phyloP scores from a whole-genome alignment of 225 moss, liverwort and hornwort species.

The Sphagnum tenellum region DNA sequence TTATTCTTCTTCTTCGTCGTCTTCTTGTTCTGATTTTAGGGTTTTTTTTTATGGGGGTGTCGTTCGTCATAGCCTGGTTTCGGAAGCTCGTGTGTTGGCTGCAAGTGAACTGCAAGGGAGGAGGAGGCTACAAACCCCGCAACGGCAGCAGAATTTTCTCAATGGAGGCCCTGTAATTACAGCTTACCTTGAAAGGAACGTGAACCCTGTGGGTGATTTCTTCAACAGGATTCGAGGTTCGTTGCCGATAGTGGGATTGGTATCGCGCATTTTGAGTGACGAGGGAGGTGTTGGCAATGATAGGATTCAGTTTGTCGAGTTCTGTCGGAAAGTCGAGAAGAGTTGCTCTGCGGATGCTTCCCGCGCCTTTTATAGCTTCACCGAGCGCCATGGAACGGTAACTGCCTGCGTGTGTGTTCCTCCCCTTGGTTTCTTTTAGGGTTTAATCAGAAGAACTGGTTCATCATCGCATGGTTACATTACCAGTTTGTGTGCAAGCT shows the following conservation, averaged over 20 bases:
- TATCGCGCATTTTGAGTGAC: conserved; percentile 80
- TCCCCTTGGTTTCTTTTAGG: too few species aligned
- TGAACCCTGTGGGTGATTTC: conserved; percentile 59
- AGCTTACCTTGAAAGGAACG: conserved; percentile 60
- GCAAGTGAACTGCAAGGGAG: too few species aligned
- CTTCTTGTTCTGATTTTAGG: too few species aligned
- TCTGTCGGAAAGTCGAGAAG: conserved; percentile 73
- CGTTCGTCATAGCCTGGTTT: too few species aligned
- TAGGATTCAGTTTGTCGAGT: conserved; percentile 77
- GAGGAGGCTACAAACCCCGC: conserved; percentile 2
- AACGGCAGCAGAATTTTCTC: conserved; percentile 34
- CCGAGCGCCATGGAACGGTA: conserved; percentile 73
- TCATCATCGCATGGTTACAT: too few species aligned
- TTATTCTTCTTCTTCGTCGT: too few species aligned
- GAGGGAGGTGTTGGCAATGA: conserved; percentile 87
- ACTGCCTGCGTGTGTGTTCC: too few species aligned
- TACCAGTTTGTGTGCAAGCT: too few species aligned
- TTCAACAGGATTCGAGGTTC: conserved; percentile 62
- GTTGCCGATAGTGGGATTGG: conserved; percentile 67
- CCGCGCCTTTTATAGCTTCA: conserved; percentile 58
- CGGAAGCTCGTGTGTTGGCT: too few species aligned
- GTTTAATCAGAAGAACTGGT: too few species aligned
- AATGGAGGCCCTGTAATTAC: conserved; percentile 20
- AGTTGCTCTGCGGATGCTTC: conserved; percentile 45
- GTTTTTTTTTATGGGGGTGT: too few species aligned